Base-by-base conservation (phyloP, 2,329 filamentous ascomycete genomes). In the Fusarium sp. region DNA sequence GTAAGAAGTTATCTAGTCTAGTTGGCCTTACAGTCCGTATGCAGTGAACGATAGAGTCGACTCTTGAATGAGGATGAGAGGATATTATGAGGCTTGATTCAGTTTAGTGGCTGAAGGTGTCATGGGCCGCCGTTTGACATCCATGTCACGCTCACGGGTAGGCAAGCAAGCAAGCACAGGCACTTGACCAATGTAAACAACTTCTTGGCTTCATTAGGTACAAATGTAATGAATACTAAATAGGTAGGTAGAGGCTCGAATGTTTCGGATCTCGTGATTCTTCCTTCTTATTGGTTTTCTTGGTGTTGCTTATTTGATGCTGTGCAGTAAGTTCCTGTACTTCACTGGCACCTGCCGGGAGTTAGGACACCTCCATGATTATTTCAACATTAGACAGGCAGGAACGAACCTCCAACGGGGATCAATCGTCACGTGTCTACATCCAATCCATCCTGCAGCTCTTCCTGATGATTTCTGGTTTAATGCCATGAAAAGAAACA, bases 51-150 rank as follows among this genome's bases (percentile, higher is more conserved):
- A 29, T 20, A 45, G 22, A 20, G 43, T 22, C 18, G 14, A 25
- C 22, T 56, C n/a, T 61, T 46, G 52, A 42, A 24, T 45, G 30
- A 46, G 60, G 22, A 72, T 45, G 42, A 40, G 61, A 72, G 47
- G 65, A 59, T 51, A 25, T 47, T 43, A 38, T 16, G 24, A 55
- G 44, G 38, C 65, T 57, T 58, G 40, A 57, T 70, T 56, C 27
- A 61, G 69, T 47, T 59, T 72, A 71, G 69, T 56, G 69, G 50
- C 34, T 15, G 18, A 34, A 46, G 45, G 49, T 64, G 53, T 54
- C 68, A 68, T 57, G 54, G 34, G 56, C 66, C 32, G 43, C 59
- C 24, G 29, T 29, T 44, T 38, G 22, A 24, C 34, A 44, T 29
- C 32, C 47, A 34, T 45, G 30, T 64, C 49, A 47, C 44, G 51